phyloP scores from a whole-genome alignment of 1,284 basidiomycete genomes.

The Flammula alnicola region DNA sequence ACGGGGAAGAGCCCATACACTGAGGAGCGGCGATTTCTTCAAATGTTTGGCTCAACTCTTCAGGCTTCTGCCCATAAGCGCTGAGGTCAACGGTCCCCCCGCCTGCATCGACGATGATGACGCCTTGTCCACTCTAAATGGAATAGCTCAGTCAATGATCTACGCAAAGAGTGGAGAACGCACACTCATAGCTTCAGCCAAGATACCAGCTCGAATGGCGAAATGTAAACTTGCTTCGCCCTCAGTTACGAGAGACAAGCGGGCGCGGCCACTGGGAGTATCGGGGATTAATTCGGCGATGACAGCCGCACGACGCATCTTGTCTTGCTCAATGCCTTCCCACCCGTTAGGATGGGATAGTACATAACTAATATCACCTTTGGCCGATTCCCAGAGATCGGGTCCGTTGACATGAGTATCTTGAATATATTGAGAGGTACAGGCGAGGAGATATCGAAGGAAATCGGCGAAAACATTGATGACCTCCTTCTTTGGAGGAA shows the following conservation, averaged over 20 bases:
- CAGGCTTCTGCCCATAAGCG: slow-evolving; percentile 39
- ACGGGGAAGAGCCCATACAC: slow-evolving; percentile 20
- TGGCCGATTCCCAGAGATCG: slow-evolving; percentile 31
- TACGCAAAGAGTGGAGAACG: neutral
- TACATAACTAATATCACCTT: slow-evolving; percentile 24
- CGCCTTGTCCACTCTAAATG: slow-evolving; percentile 37
- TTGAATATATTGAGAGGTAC: slow-evolving; percentile 49
- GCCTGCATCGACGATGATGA: slow-evolving; percentile 59
- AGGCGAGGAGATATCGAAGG: slow-evolving; percentile 50
- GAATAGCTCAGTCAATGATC: neutral
- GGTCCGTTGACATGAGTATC: slow-evolving; percentile 49
- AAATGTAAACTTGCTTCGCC: slow-evolving; percentile 48
- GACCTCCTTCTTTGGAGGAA: slow-evolving; percentile 47
- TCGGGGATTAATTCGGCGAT: slow-evolving; percentile 28
- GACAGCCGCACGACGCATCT: slow-evolving; percentile 32
- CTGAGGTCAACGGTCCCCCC: slow-evolving; percentile 62
- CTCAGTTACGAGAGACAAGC: slow-evolving; percentile 45
- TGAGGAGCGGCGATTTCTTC: slow-evolving; percentile 32
- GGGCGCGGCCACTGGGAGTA: slow-evolving; percentile 24
- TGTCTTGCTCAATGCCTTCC: slow-evolving; percentile 33
- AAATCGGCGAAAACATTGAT: slow-evolving; percentile 54
- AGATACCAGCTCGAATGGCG: slow-evolving; percentile 36
- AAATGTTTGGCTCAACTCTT: slow-evolving; percentile 16
- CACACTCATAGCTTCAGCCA: slow-evolving; percentile 9
- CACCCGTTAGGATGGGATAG: slow-evolving; percentile 35